Conservation (phyloP, 495 filamentous ascomycete species). For the Neurospora sp. region DNA sequence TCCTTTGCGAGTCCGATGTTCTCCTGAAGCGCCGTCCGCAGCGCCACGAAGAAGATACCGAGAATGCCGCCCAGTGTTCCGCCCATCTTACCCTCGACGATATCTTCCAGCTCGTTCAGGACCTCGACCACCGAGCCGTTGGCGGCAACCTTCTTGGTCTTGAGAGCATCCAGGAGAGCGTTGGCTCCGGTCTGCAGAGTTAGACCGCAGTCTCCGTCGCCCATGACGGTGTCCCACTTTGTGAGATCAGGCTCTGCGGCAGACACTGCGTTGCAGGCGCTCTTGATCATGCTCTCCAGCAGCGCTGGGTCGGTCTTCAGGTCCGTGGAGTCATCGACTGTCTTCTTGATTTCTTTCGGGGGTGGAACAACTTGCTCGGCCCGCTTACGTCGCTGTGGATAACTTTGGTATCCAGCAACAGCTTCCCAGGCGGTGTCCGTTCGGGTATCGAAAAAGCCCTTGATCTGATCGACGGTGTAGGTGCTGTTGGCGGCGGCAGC, state of each 20-base stretch:
- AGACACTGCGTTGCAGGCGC: slow-evolving; percentile 41
- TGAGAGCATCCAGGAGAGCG: slow-evolving; percentile 30
- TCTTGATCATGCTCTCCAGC: slow-evolving; percentile 40
- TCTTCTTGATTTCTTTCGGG: slow-evolving; percentile 20
- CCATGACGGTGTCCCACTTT: slow-evolving; percentile 54
- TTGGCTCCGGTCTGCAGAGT: slow-evolving; percentile 42
- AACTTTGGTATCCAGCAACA: slow-evolving; percentile 28
- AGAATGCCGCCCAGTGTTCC: slow-evolving; percentile 53
- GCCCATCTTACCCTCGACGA: slow-evolving; percentile 49
- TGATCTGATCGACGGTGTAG: slow-evolving; percentile 39
- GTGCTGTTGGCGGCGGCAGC: slow-evolving; percentile 27
- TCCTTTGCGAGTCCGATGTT: slow-evolving; percentile 23
- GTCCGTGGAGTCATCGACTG: slow-evolving; percentile 26
- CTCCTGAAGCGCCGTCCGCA: slow-evolving; percentile 38
- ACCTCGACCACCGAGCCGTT: slow-evolving; percentile 40
- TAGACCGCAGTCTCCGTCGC: slow-evolving; percentile 56
- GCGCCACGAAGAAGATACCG: slow-evolving; percentile 48
- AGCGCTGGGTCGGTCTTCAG: slow-evolving; percentile 33
- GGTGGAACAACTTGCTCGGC: slow-evolving; percentile 33
- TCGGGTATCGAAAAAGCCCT: slow-evolving; percentile 40
- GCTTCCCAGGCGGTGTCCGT: slow-evolving; percentile 47
- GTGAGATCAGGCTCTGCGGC: slow-evolving; percentile 49
- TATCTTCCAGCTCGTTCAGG: slow-evolving; percentile 43
- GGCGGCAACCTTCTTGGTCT: slow-evolving; percentile 21
- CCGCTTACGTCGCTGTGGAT: slow-evolving; percentile 20